These are phyloP conservation scores for Sphaerosporella brunnea DNA, from an alignment of 495 filamentous ascomycete genomes.

Conservation along the genomic window DNA sequence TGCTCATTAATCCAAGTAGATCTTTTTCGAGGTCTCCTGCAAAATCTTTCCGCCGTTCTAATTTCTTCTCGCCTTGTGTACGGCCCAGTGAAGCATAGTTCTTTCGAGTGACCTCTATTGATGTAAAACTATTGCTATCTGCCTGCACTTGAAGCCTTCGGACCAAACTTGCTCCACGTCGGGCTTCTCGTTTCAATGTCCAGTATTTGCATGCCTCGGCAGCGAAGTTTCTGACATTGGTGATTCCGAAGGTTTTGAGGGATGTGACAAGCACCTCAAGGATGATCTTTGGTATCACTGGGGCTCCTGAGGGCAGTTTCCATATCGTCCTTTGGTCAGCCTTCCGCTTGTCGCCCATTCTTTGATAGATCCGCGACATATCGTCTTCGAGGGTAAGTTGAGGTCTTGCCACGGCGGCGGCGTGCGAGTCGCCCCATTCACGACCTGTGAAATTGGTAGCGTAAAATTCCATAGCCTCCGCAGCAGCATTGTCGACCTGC, in stretches of 20 bases:
- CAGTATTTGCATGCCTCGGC: constrained; percentile 91
- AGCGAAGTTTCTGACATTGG: constrained; percentile 76
- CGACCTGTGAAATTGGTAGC: constrained; percentile 66
- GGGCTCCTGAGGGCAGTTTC: constrained; percentile 88
- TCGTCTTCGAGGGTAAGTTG: constrained; percentile 18
- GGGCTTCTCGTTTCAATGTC: constrained; percentile 88
- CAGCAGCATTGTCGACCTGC: constrained; percentile 41
- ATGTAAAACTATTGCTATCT: constrained; percentile 63
- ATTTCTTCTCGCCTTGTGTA: constrained; percentile 48
- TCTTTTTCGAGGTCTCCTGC: constrained; percentile 56
- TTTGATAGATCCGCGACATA: constrained; percentile 34
- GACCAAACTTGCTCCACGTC: constrained; percentile 74
- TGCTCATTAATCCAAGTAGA: constrained; percentile 48
- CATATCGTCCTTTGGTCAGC: constrained; percentile 55
- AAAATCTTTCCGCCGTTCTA: constrained; percentile 75
- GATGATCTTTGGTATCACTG: constrained; percentile 75
- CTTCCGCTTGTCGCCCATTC: constrained; percentile 59
- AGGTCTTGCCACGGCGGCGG: constrained; percentile 49
- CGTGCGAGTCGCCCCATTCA: constrained; percentile 81
- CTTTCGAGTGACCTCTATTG: constrained; percentile 85
- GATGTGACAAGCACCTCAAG: constrained; percentile 64
- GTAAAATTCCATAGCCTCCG: constrained; percentile 65
- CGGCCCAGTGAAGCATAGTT: constrained; percentile 86
- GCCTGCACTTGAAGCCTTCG: constrained; percentile 85
- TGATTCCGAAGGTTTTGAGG: constrained; percentile 59